These are phyloP conservation scores for Wallacemonas sp. DNA, from an alignment of 208 protist species.

Conservation along the genomic window DNA sequence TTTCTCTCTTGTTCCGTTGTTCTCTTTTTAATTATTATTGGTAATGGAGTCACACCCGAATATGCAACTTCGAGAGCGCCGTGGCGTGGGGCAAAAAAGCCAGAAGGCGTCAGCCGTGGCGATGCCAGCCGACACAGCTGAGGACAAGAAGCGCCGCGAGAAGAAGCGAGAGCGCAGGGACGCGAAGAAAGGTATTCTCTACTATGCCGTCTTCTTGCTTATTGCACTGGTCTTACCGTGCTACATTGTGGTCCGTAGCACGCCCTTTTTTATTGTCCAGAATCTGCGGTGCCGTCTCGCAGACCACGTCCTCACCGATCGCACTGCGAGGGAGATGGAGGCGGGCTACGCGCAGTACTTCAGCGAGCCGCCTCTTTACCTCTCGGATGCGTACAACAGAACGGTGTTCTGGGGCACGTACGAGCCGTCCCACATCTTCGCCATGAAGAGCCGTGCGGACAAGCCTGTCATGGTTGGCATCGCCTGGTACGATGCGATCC, in stretches of 20 bases:
- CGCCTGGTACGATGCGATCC: slow-evolving; percentile 77
- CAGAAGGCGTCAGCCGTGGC: slow-evolving; percentile 7
- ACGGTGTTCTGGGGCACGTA: slow-evolving; percentile 86
- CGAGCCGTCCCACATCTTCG: slow-evolving; percentile 80
- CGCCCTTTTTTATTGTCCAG: slow-evolving; percentile 85
- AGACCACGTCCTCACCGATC: slow-evolving; percentile 46
- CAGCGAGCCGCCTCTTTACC: slow-evolving; percentile 63
- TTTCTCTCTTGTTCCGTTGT: not conserved
- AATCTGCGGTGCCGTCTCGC: slow-evolving; percentile 58
- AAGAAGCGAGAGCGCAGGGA: slow-evolving; percentile 24
- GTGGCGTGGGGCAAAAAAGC: not conserved
- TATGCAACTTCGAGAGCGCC: slow-evolving; percentile 8
- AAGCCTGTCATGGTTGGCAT: slow-evolving; percentile 72
- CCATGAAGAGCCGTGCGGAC: slow-evolving; percentile 67
- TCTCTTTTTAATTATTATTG: not conserved
- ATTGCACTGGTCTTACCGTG: slow-evolving; percentile 59
- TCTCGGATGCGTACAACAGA: slow-evolving; percentile 64
- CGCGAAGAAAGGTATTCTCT: slow-evolving; percentile 32
- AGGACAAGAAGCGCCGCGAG: slow-evolving; percentile 21
- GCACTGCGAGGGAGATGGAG: slow-evolving; percentile 46
- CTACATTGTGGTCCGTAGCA: slow-evolving; percentile 48
- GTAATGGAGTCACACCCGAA: not conserved
- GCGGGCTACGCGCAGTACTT: slow-evolving; percentile 60
- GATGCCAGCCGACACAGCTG: slow-evolving; percentile 37
- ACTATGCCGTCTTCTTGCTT: slow-evolving; percentile 57